Base-by-base conservation (phyloP, 2,329 filamentous ascomycete species). In the Ophioceras dolichostomum region DNA sequence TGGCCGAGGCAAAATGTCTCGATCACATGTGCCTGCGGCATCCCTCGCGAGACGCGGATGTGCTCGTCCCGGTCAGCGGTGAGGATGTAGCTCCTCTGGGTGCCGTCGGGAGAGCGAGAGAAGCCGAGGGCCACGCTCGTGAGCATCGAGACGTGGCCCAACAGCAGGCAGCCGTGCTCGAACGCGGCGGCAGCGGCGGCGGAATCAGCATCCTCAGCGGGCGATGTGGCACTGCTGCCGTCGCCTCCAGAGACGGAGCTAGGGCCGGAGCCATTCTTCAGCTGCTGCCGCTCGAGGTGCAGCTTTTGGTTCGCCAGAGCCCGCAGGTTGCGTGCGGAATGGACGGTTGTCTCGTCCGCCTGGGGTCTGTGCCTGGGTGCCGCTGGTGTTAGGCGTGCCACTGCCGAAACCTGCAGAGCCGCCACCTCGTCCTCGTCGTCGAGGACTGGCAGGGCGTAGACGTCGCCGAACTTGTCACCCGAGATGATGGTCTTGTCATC, bases 391-490 rank as follows among this genome's bases (percentile, higher is more conserved):
- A n/a, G 5, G 5, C 16, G n/a, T 16, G 19, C 17, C 27, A 32
- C 35, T 10, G 44, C 17, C 17, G 36, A 29, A 29, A 32, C 36
- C 16, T 13, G 40, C 21, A 30, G 20, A 30, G 39, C 36, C 12
- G 46, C 37, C n/a, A n/a, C n/a, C n/a, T n/a, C n/a, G n/a, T n/a
- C n/a, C 16, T 45, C 38, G 13, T 41, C 34, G 16, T 47, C 46
- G 32, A 86, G 55, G 3, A 96, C 65, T 12, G 91, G 89, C 7
- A 98, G 61, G 10, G 83, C 74, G 60, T 94, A 96, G 42, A 95
- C 89, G 56, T 98, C 91, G 46, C 91, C 91, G 52, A 96, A 96
- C 58, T 98, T 98, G 65, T 98, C 91, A 37, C 78, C 89, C 43
- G 76, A 78, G 40, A 96, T 60, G 44, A 98, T 84, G 8, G 77